phyloP scores from a whole-genome alignment of 331 rosid species.

The Quercus lobata region DNA sequence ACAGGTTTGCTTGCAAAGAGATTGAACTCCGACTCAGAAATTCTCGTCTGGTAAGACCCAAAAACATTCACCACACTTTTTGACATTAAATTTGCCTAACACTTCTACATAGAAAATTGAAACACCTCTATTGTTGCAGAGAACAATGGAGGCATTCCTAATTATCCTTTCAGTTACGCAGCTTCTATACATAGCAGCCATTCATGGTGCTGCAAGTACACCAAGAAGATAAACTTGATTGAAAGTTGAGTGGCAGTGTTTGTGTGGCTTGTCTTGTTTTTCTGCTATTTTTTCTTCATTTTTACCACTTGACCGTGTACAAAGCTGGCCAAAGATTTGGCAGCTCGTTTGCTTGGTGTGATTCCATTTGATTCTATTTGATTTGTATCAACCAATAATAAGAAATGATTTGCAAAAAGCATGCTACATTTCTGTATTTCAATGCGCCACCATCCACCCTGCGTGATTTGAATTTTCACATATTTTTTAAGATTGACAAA shows the following conservation, averaged over 20 bases:
- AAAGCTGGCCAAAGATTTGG: conserved; percentile 11
- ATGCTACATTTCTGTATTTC: neutral
- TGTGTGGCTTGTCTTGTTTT: conserved; percentile 12
- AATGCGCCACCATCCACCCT: neutral
- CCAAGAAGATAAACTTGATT: conserved; percentile 28
- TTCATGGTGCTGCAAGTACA: conserved; percentile 32
- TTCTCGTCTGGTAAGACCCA: conserved; percentile 57
- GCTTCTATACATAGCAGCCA: conserved; percentile 58
- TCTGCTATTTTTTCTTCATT: neutral
- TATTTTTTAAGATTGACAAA: no score
- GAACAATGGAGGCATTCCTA: conserved; percentile 84
- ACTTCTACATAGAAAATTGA: conserved; percentile 3
- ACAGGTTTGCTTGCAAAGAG: conserved; percentile 84
- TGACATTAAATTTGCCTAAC: no score
- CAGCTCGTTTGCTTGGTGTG: conserved; percentile 37
- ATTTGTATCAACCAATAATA: conserved; percentile 30
- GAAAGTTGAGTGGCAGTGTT: conserved; percentile 18
- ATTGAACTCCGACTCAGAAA: conserved; percentile 59
- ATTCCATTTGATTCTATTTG: conserved; percentile 16
- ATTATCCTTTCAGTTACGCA: conserved; percentile 87
- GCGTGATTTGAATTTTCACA: neutral
- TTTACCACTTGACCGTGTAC: conserved; percentile 1
- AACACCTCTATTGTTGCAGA: conserved; percentile 37
- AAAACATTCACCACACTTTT: neutral
- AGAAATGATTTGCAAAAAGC: neutral